Conservation (phyloP, 495 filamentous ascomycete genomes). For the Neurospora pannonica region DNA sequence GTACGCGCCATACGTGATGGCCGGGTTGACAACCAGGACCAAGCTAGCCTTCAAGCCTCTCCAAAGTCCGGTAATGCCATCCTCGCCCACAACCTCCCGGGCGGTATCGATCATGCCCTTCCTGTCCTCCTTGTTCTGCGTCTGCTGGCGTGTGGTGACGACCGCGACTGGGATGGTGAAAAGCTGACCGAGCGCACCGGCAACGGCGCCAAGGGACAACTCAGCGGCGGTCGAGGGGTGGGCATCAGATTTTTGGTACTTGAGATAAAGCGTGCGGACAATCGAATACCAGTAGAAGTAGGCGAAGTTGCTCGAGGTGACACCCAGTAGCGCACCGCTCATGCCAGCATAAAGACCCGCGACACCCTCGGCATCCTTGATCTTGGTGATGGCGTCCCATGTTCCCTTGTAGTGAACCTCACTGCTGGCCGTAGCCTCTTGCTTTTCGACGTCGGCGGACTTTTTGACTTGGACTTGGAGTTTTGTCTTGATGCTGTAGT, state of each 20-base stretch:
- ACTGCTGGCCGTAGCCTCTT: conserved; percentile 26
- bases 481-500: conserved; percentile 79
- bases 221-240: conserved; percentile 78
- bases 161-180: conserved; percentile 96
- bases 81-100: conserved; percentile 82
- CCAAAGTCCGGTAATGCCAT: conserved; percentile 86
- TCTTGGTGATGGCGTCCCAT: conserved; percentile 79
- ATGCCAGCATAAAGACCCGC: conserved; percentile 84
- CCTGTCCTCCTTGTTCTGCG: conserved; percentile 67
- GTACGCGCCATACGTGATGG: conserved; percentile 97
- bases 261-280: conserved; percentile 73
- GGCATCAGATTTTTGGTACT: conserved; percentile 48
- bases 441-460: conserved; percentile 26
- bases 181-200: conserved; percentile 85
- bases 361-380: conserved; percentile 72
- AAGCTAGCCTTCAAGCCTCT: conserved; percentile 92
- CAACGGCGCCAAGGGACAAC: conserved; percentile 75
- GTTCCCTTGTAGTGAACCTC: conserved; percentile 73
- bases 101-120: conserved; percentile 87
- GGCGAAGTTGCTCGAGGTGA: conserved; percentile 96
- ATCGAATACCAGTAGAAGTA: conserved; percentile 99
- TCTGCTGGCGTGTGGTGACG: conserved; percentile 92
- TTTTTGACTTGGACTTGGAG: conserved; percentile 91
- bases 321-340: conserved; percentile 73
- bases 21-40: conserved; percentile 92